Evolutionary conservation across 331 rosid species (phyloP), one percentile per base, ranked within the genome.

Genomic region (Quercus lobata): DNA sequence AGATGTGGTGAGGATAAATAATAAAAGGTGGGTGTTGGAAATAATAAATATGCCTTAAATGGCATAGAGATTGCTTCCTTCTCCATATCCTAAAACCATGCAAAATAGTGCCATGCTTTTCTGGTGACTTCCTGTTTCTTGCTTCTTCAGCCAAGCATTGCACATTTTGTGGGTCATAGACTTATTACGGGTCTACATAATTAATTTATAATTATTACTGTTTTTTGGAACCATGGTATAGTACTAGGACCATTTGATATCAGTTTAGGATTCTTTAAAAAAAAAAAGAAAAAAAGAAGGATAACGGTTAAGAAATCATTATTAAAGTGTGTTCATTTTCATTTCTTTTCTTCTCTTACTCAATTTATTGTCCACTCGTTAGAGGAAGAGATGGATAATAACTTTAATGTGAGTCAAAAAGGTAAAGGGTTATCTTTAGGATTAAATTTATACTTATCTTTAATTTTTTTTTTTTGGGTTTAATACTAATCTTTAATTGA

Each of bases 31-130:
- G 54, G 17, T 1, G 4, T 12, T 52, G 80, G n/a, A 35, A 37
- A 65, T 7, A 53, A 27, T 27, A 27, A 27, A 27, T n/a, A 32
- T 63, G 80, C 62, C 71, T 55, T 74, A 85, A 87, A 84, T 79
- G 81, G 75, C 74, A 82, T 15, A 66, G 84, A 84, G 65, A 83
- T 86, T 83, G 87, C 78, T 81, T 84, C 87, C 87, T 69, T 71
- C 74, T 73, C 82, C 79, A 62, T 46, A 80, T 53, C 24, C 12
- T 78, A 78, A 61, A 69, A 44, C 61, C 82, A 77, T 80, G 87
- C 84, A 83, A 74, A 75, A 80, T 78, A 46, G 54, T 72, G 71
- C 83, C 88, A 85, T 82, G 77, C 70, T 79, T 78, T 56, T 82
- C 49, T 79, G 81, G 82, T 27, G 73, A 69, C 66, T 81, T 61